These are phyloP conservation scores for Epichloe uncinata DNA, from an alignment of 2,329 filamentous ascomycete species.

Conservation along the genomic window DNA sequence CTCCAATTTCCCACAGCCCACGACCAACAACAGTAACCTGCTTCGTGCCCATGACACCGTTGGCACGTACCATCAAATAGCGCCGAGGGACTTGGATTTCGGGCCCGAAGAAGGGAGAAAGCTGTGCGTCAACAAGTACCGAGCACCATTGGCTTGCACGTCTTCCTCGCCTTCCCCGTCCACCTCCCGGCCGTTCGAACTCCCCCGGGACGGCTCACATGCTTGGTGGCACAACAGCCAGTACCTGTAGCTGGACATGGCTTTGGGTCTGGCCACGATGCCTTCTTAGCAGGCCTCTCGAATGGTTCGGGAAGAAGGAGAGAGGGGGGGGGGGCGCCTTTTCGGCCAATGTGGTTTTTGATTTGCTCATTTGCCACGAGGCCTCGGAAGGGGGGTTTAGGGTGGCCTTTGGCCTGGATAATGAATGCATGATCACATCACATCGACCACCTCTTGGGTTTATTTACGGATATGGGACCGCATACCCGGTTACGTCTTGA, in stretches of 20 bases:
- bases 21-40: not conserved
- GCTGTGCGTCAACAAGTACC: not conserved
- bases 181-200: not conserved
- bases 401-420: not conserved
- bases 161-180: not conserved
- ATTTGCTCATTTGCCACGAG: conserved; percentile 1
- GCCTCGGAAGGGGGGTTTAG: too few relatives aligned
- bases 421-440: not conserved
- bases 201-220: not conserved
- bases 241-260: conserved; percentile 1
- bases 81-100: not conserved
- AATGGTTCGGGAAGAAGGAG: not conserved
- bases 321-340: not conserved
- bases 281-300: not conserved
- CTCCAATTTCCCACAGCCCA: not conserved
- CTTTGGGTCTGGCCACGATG: not conserved
- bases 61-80: not conserved
- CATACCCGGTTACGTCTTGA: not conserved
- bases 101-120: not conserved
- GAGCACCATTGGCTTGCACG: not conserved
- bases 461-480: not conserved
- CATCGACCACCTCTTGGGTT: not conserved
- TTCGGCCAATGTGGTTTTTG: not conserved
- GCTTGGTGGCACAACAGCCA: conserved; percentile 1
- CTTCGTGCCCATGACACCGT: not conserved